Percentiles rank a stretch among this genome's conserved stretches.
phyloP scores from a whole-genome alignment of 805 yeast species.

The Clavispora carvajalis region DNA sequence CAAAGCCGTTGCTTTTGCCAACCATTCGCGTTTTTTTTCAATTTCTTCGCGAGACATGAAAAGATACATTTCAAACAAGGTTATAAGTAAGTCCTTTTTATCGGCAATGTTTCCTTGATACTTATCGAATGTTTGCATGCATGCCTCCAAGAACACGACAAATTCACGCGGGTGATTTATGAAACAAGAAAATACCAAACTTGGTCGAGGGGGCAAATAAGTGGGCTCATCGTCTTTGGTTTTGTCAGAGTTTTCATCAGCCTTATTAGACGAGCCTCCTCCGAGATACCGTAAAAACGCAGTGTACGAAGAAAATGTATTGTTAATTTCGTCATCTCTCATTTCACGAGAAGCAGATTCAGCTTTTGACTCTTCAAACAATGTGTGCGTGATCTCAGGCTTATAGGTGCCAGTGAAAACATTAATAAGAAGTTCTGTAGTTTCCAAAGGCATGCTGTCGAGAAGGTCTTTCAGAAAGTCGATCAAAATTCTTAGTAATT shows the following conservation, averaged over 20 bases:
- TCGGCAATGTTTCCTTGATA: constrained; percentile 71
- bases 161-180: constrained; percentile 83
- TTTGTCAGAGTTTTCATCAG: constrained; percentile 1
- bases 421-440: constrained; percentile 76
- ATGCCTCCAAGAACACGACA: constrained; percentile 89
- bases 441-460: constrained; percentile 67
- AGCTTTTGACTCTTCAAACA: constrained; percentile 8
- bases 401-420: constrained; percentile 83
- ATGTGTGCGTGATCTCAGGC: constrained; percentile 28
- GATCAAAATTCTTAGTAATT: constrained; percentile 64
- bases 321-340: background rate
- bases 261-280: constrained; percentile 3
- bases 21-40: constrained; percentile 50
- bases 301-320: constrained; percentile 10
- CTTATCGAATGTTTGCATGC: constrained; percentile 69
- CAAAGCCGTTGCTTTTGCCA: constrained; percentile 53
- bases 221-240: constrained; percentile 40
- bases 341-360: background rate
- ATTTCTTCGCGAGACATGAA: constrained; percentile 40
- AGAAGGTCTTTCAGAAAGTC: constrained; percentile 62
- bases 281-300: constrained; percentile 14
- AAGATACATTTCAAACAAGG: constrained; percentile 78
- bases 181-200: constrained; percentile 80
- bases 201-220: constrained; percentile 88
- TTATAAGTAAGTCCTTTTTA: constrained; percentile 65